Conservation (phyloP, 2,329 filamentous ascomycete genomes). For the Pseudogymnoascus sp. region DNA sequence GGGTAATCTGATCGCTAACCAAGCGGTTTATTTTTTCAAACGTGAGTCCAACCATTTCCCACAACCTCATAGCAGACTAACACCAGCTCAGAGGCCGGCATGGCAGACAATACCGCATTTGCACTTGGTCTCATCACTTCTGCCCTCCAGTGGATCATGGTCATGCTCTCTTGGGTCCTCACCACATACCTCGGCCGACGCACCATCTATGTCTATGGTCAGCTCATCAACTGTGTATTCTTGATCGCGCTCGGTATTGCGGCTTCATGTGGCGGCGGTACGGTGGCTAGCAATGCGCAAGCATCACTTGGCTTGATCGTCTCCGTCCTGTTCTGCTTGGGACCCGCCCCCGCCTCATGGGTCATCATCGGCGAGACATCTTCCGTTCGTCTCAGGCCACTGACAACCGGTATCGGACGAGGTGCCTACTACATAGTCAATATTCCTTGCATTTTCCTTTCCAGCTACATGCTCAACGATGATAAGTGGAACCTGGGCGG, state of each 20-base stretch:
- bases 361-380: slow-evolving; percentile 62
- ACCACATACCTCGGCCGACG: slow-evolving; percentile 56
- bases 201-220: slow-evolving; percentile 56
- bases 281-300: slow-evolving; percentile 42
- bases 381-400: slow-evolving; percentile 52
- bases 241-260: slow-evolving; percentile 52
- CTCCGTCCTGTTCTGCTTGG: slow-evolving; percentile 55
- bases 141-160: slow-evolving; percentile 50
- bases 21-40: slow-evolving; percentile 25
- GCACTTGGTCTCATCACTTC: slow-evolving; percentile 57
- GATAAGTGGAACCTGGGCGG: slow-evolving; percentile 37
- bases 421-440: slow-evolving; percentile 55
- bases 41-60: slow-evolving; percentile 30
- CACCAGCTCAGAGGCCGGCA: slow-evolving; percentile 48
- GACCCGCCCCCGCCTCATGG: slow-evolving; percentile 56
- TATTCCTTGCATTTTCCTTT: slow-evolving; percentile 58
- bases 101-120: slow-evolving; percentile 46
- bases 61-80: slow-evolving; percentile 21
- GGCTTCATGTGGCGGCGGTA: slow-evolving; percentile 38
- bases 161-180: slow-evolving; percentile 60
- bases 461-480: slow-evolving; percentile 51
- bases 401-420: slow-evolving; percentile 59
- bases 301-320: slow-evolving; percentile 58
- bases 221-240: slow-evolving; percentile 43
- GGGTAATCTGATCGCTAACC: slow-evolving; percentile 53